Conservation (phyloP, 768 basidiomycete species). For the Mycena alexandri region DNA sequence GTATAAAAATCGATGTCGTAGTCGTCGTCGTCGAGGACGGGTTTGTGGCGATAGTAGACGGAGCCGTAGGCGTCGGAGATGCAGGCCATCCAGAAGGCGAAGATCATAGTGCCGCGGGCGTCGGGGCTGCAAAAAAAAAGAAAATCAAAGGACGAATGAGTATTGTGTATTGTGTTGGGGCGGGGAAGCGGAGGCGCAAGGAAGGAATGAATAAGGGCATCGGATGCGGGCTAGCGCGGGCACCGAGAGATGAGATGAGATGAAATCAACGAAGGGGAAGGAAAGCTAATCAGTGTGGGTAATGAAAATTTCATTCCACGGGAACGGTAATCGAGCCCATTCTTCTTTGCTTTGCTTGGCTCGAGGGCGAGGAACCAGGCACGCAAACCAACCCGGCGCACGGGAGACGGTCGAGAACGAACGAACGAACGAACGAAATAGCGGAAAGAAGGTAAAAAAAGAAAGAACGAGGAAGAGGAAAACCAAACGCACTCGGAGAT, state of each 20-base stretch:
- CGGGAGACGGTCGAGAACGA: too few species aligned
- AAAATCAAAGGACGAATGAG: conserved; percentile 6
- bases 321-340: too few species aligned
- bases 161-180: background rate
- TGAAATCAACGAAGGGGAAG: too few species aligned
- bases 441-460: too few species aligned
- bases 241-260: too few species aligned
- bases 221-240: too few species aligned
- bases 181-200: background rate
- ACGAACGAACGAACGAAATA: too few species aligned
- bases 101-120: conserved; percentile 86
- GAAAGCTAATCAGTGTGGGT: background rate
- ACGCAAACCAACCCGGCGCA: background rate
- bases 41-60: conserved; percentile 88
- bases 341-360: too few species aligned
- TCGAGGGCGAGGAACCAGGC: conserved; percentile 28
- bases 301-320: too few species aligned
- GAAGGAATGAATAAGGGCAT: background rate
- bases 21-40: conserved; percentile 88
- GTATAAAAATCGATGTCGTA: conserved; percentile 93
- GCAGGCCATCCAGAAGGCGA: conserved; percentile 95
- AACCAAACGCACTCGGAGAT: conserved; percentile 63
- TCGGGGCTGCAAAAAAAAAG: conserved; percentile 64
- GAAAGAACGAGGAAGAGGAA: too few species aligned
- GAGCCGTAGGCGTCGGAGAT: conserved; percentile 86